Evolutionary conservation across 495 filamentous ascomycete species (phyloP), one percentile per base, ranked within the genome.

Genomic region (Lasiosphaeriaceae sp.): DNA sequence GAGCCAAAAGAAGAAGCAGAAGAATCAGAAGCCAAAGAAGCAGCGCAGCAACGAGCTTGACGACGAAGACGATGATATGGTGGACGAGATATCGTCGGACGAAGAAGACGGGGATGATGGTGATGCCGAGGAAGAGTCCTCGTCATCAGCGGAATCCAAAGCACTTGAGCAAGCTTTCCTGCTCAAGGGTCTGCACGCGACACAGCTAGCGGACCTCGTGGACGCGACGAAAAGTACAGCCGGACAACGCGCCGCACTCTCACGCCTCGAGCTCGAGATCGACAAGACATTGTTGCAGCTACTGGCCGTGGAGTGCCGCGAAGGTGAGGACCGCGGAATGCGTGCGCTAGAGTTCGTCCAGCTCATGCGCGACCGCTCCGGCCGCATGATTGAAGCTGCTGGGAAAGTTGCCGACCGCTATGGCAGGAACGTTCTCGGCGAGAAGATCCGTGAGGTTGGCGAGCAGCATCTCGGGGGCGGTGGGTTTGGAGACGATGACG

Each of bases 241-340:
- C 6, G 72, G 75, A 16, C 87, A 96, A 66, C 83, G 86, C n/a
- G 76, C 84, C 0, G 81, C 84, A 53, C 74, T 96, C 22, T 79
- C 82, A 11, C 77, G 83, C 29, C 79, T 87, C 37, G 90, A 96
- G 66, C 71, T 90, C 29, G 89, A 90, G 45, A 81, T 95, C 52
- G 90, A 98, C 72, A 95, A 94, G 72, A 82, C 85, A 20, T 76
- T 98, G 39, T 77, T 98, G 56, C 93, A 96, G 77, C 80, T 98
- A 68, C 77, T 98, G 69, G 92, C 90, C 29, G 77, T 86, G 22
- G 94, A 96, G 77, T 97, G 94, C 68, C 83, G 90, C 59, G 90
- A 90, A 61, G 90, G 90, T 35, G 95, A 97, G 67, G 92, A 96
- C 44, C 77, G 86, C 16, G 94, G 92, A 2, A 96, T 95, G 90